Evolutionary conservation across 2,329 filamentous ascomycete species (phyloP).

Genomic region (Cladosporium sp.): DNA sequence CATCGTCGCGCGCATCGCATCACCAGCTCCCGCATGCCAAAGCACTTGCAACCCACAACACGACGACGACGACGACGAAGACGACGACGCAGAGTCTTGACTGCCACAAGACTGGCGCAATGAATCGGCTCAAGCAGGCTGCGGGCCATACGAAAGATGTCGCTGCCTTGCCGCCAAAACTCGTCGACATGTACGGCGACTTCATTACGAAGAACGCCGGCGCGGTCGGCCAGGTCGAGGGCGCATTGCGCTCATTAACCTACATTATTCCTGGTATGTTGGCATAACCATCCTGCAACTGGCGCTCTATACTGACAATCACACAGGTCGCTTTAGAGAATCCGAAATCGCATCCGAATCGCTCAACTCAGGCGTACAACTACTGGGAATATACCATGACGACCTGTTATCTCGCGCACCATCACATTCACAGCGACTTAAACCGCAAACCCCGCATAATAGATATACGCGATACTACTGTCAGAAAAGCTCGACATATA

Average conservation of each 20-base stretch:
- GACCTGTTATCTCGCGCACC: conserved; percentile 67
- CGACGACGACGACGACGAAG: neutral
- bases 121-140: conserved; percentile 27
- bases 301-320: conserved; percentile 18
- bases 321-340: conserved; percentile 74
- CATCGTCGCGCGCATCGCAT: neutral
- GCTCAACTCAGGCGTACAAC: conserved; percentile 71
- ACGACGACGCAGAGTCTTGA: neutral
- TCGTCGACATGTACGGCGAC: conserved; percentile 63
- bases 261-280: conserved; percentile 82
- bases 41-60: neutral
- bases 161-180: conserved; percentile 28
- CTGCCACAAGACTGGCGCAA: conserved; percentile 18
- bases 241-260: conserved; percentile 81
- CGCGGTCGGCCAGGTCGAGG: conserved; percentile 93
- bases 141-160: conserved; percentile 27
- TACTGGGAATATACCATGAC: conserved; percentile 91
- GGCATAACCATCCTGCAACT: neutral
- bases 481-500: conserved; percentile 63
- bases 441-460: conserved; percentile 49
- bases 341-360: conserved; percentile 94
- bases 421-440: conserved; percentile 48
- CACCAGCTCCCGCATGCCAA: conserved; percentile 2
- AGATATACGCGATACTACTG: conserved; percentile 63
- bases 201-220: conserved; percentile 94